These are phyloP conservation scores for Fulvia fulva DNA, from an alignment of 2,329 filamentous ascomycete genomes.

Conservation along the genomic window DNA sequence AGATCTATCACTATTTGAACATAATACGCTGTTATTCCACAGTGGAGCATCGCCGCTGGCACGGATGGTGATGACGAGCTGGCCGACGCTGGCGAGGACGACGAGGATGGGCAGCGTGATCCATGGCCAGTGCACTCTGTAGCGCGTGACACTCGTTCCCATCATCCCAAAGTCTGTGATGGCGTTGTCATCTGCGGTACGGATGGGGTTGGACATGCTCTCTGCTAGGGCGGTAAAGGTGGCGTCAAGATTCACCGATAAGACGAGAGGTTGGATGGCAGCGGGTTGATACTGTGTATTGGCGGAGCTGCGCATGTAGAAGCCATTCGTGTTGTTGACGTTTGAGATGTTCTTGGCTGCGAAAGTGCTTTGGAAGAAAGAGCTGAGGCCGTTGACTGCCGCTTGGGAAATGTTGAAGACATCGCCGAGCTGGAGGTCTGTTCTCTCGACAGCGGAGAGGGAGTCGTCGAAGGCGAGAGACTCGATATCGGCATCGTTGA, in stretches of 20 bases:
- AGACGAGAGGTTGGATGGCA: slow-evolving; percentile 8
- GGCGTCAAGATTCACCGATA: slow-evolving; percentile 2
- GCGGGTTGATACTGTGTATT: slow-evolving; percentile 4
- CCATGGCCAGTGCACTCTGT: slow-evolving; percentile 4
- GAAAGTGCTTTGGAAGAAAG: slow-evolving; percentile 7
- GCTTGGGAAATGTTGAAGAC: slow-evolving; percentile 14
- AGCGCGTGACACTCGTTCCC: neutral
- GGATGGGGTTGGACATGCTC: slow-evolving; percentile 10
- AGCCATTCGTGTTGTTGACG: slow-evolving; percentile 4
- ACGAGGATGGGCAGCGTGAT: slow-evolving; percentile 5
- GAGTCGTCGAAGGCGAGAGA: no score
- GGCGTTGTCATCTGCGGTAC: neutral
- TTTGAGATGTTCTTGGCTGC: neutral
- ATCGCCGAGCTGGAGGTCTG: slow-evolving; percentile 6
- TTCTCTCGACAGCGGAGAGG: neutral
- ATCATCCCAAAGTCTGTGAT: neutral
- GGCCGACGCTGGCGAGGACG: slow-evolving; percentile 2
- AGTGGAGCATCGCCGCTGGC: slow-evolving; percentile 1
- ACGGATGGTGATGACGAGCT: slow-evolving; percentile 5
- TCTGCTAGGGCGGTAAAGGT: slow-evolving; percentile 11
- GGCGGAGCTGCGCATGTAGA: neutral
- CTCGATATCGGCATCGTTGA: neutral
- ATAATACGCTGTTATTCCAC: slow-evolving; percentile 16
- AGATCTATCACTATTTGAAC: no score
- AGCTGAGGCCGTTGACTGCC: slow-evolving; percentile 7